Base-by-base conservation (phyloP, 1,139 yeast species). In the Trichomonascaceae sp. region DNA sequence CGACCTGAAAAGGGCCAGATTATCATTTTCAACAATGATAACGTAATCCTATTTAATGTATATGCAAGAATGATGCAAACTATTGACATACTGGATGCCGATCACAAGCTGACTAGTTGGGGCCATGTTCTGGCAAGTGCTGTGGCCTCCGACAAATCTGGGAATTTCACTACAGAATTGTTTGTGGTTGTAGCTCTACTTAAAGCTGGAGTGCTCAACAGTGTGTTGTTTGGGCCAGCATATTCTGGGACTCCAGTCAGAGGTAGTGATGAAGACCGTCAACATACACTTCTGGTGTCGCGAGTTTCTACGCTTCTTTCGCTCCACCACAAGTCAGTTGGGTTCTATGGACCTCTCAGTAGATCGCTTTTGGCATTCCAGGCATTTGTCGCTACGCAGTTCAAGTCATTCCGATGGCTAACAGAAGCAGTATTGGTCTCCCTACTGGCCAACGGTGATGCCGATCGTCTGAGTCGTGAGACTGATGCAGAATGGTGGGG, bases 331-430 rank as follows among this genome's bases (percentile, higher is more conserved):
- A 73, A 70, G 22, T 84, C 86, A 4, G 77, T 80, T 39, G 82
- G 82, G 58, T 79, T 84, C 65, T 80, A 81, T 55, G 93, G 93
- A 0, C 91, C 93, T 4, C 73, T 86, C 46, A 85, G 87, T 22
- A 77, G 85, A 58, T 76, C 78, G 53, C 73, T 87, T 41, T 72
- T 85, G 54, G 76, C 80, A 46, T 87, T 85, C 66, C 79, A 93
- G 65, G 84, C 90, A 15, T 83, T 84, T 56, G 68, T 85, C 51
- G 77, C 82, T 55, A 79, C 80, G 52, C 70, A 86, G 50, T 76
- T 77, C 41, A 70, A 70, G 18, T 76, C 77, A 50, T 68, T 83
- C 47, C 78, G 82, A 55, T 83, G 83, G 60, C 70, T 84, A 13
- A 67, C 83, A 45, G 87, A 84, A 62, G 77, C 76, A 52, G 78